These are phyloP conservation scores for Trichomonascaceae sp. DNA, from an alignment of 1,139 yeast genomes.

Conservation along the genomic window DNA sequence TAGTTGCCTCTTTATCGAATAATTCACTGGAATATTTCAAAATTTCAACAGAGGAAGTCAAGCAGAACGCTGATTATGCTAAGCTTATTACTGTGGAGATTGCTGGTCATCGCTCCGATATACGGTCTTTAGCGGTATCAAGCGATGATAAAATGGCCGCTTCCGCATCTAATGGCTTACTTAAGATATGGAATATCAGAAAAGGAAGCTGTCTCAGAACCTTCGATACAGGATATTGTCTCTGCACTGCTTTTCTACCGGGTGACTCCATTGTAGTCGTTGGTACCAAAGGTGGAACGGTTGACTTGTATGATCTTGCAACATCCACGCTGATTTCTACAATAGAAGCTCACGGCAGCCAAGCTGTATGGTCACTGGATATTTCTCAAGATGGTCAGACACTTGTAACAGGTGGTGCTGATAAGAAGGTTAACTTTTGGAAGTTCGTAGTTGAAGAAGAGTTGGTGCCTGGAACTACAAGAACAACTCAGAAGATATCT, in stretches of 20 bases:
- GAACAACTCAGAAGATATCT: conserved; percentile 48
- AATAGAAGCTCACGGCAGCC: conserved; percentile 64
- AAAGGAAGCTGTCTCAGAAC: conserved; percentile 76
- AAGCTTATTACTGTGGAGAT: conserved; percentile 57
- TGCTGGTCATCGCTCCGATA: conserved; percentile 84
- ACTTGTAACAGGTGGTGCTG: conserved; percentile 90
- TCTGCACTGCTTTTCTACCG: conserved; percentile 77
- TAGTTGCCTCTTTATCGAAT: conserved; percentile 60
- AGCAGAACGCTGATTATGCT: conserved; percentile 45
- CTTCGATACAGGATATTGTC: conserved; percentile 82
- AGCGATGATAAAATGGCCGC: conserved; percentile 75
- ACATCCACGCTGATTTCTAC: conserved; percentile 65
- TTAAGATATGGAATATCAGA: conserved; percentile 82
- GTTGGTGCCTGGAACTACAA: conserved; percentile 60
- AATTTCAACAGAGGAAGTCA: conserved; percentile 39
- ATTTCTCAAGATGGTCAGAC: conserved; percentile 79
- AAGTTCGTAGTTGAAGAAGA: conserved; percentile 64
- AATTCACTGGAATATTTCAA: conserved; percentile 70
- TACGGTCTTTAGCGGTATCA: conserved; percentile 76
- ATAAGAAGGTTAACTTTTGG: conserved; percentile 87
- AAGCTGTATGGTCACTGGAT: conserved; percentile 89
- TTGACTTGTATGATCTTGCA: conserved; percentile 82
- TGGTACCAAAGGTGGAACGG: conserved; percentile 85
- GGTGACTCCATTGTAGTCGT: conserved; percentile 83
- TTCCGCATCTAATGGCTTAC: conserved; percentile 83